These are phyloP conservation scores for Fusarium udum DNA, from an alignment of 2,329 filamentous ascomycete genomes.

Conservation along the genomic window DNA sequence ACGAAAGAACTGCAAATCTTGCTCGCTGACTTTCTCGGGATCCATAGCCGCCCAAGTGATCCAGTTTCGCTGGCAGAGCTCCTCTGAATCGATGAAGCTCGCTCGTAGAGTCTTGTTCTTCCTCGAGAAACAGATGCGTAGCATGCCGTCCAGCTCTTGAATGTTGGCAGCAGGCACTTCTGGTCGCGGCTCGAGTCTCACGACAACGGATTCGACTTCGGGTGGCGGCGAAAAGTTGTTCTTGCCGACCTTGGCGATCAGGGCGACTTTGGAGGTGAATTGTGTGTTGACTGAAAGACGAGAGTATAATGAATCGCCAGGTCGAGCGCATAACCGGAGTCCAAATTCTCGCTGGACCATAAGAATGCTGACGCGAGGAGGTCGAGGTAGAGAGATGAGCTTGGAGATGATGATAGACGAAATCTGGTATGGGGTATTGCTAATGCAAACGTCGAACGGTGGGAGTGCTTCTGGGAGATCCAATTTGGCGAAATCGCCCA, in stretches of 20 bases:
- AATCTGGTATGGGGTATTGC: background rate
- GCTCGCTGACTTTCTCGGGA: constrained; percentile 7
- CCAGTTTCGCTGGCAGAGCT: background rate
- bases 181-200: background rate
- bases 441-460: background rate
- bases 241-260: background rate
- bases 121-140: background rate
- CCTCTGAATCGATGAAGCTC: background rate
- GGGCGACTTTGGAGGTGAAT: background rate
- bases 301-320: background rate
- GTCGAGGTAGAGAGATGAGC: background rate
- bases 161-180: background rate
- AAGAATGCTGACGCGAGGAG: background rate
- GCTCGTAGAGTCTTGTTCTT: background rate
- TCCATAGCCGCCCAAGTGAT: background rate
- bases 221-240: background rate
- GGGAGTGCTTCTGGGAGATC: background rate
- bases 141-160: background rate
- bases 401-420: background rate
- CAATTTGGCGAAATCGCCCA: background rate
- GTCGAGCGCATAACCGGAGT: background rate
- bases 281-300: background rate
- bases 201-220: background rate
- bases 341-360: background rate
- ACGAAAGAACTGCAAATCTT: constrained; percentile 6